A percentile compares a stretch with the other conserved stretches of the same genome.
Conservation (phyloP, 768 basidiomycete genomes). For the Auricularia heimuer region DNA sequence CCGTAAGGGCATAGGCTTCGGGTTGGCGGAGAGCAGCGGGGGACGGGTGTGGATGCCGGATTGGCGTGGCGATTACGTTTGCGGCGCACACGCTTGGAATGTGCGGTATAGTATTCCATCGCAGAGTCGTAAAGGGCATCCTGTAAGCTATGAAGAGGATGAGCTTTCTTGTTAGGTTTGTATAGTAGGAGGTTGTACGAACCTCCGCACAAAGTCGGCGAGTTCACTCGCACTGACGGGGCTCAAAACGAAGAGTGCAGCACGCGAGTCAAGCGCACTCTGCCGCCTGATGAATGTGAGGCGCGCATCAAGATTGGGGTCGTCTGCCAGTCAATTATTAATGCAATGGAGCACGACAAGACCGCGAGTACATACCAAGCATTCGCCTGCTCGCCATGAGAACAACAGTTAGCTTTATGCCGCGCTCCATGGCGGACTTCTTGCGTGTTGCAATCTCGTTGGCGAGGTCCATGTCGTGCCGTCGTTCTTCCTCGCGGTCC, state of each 20-base stretch:
- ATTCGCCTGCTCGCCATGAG: slow-evolving; percentile 80
- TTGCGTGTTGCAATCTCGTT: slow-evolving; percentile 73
- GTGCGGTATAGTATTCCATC: slow-evolving; percentile 84
- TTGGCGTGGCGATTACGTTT: slow-evolving; percentile 75
- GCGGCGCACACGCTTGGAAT: slow-evolving; percentile 83
- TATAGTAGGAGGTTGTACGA: slow-evolving; percentile 16
- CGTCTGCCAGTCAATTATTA: slow-evolving; percentile 41
- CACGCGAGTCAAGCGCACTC: slow-evolving; percentile 82
- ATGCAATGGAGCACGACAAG: background rate
- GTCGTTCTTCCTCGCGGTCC: slow-evolving; percentile 51
- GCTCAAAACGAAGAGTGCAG: slow-evolving; percentile 88
- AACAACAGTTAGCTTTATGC: slow-evolving; percentile 91
- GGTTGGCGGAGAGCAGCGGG: slow-evolving; percentile 42
- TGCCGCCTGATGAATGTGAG: slow-evolving; percentile 81
- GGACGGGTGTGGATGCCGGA: slow-evolving; percentile 7
- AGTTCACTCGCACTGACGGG: slow-evolving; percentile 84
- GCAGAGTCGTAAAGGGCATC: slow-evolving; percentile 83
- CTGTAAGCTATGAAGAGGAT: slow-evolving; percentile 49
- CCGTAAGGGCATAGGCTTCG: slow-evolving; percentile 48
- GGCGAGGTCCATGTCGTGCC: slow-evolving; percentile 65
- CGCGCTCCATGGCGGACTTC: slow-evolving; percentile 69
- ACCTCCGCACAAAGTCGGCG: slow-evolving; percentile 78
- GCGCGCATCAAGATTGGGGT: slow-evolving; percentile 70
- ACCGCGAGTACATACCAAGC: slow-evolving; percentile 49
- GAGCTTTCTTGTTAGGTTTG: background rate